Evolutionary conservation across 2,329 filamentous ascomycete species (phyloP), one percentile per base, ranked within the genome.

Genomic region (Xylariaceae sp.): DNA sequence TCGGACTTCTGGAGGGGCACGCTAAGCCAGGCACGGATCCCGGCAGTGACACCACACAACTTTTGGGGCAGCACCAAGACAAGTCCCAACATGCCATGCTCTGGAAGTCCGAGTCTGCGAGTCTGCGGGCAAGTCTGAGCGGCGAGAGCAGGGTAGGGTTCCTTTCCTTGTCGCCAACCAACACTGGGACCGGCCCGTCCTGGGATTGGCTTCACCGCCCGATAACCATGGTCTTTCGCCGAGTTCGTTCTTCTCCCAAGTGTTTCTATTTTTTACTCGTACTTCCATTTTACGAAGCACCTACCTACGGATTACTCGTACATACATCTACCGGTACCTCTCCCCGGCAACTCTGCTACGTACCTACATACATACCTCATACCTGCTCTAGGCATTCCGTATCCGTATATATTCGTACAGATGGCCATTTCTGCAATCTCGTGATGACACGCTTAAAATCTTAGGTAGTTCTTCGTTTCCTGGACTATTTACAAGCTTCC

Each of bases 61-160:
- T 66, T 65, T 71, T 71, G 69, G 70, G 69, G 67, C 65, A 64
- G 67, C 64, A 13, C n/a, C 11, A 45, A 6, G n/a, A 13, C 42
- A 45, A 13, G 13, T 45, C 70, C 68, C 70, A 72, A 72, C 70
- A 67, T 60, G n/a, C 50, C 52, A 45, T 53, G 47, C 52, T 42
- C 37, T 42, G 37, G 37, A 30, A 30, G 23, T 30, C 23, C 23
- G 23, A 30, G 23, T 30, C 23, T 30, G 23, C 23, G 5, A 30
- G 23, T 30, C 23, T 30, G 23, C 23, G 23, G 23, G 23, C 23
- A 30, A 4, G 23, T 30, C 23, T 30, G 23, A 30, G 23, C 23
- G 23, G 23, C 23, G 23, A 30, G 23, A 30, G 23, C 23, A 30
- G 23, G 23, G 23, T 30, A 30, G 23, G 23, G 23, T 30, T 5